phyloP scores from a whole-genome alignment of 2,329 filamentous ascomycete species.

The Dothistroma septosporum region DNA sequence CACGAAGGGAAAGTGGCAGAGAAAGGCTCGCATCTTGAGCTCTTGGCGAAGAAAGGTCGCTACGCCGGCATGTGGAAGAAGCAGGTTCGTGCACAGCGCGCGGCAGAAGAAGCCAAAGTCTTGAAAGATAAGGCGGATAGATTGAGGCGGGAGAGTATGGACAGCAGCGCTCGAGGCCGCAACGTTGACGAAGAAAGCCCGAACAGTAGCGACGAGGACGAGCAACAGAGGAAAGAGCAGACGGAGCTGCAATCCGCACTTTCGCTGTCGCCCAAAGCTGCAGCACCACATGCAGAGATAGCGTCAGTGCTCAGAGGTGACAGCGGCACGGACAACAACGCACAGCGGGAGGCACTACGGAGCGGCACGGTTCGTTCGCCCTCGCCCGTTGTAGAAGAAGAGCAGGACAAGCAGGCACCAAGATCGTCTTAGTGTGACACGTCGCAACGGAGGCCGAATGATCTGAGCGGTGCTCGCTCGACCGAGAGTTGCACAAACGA shows the following conservation, averaged over 20 bases:
- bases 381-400: conserved; percentile 29
- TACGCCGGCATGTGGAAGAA: conserved; percentile 53
- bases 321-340: conserved; percentile 23
- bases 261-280: conserved; percentile 24
- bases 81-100: conserved; percentile 49
- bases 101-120: conserved; percentile 47
- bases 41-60: conserved; percentile 45
- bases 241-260: conserved; percentile 26
- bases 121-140: conserved; percentile 50
- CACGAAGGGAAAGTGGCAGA: conserved; percentile 52
- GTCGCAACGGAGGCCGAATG: background rate
- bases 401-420: conserved; percentile 1
- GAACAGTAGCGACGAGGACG: conserved; percentile 37
- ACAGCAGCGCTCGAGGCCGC: conserved; percentile 34
- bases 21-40: conserved; percentile 49
- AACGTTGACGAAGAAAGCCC: conserved; percentile 21
- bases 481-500: background rate
- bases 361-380: conserved; percentile 30
- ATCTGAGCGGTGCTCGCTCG: background rate
- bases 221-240: conserved; percentile 21
- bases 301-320: conserved; percentile 17
- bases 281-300: conserved; percentile 27
- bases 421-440: background rate
- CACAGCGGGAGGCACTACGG: conserved; percentile 26
- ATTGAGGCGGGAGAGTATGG: conserved; percentile 47